Conservation (phyloP, 495 filamentous ascomycete species). For the Talaromyces stipitatus region DNA sequence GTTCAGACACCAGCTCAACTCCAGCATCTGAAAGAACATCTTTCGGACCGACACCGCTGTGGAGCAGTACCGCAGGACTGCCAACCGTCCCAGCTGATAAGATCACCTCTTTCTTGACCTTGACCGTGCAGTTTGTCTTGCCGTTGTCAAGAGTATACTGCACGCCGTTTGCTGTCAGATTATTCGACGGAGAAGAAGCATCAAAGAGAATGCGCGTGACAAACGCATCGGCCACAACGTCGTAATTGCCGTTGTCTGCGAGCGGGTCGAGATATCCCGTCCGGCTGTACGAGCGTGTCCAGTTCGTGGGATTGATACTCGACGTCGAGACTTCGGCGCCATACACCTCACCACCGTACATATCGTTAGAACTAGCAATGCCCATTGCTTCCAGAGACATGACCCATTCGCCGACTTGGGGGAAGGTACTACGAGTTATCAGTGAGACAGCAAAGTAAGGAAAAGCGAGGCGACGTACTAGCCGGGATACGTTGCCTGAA, state of each 20-base stretch:
- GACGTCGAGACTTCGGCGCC: constrained; percentile 26
- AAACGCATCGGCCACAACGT: constrained; percentile 36
- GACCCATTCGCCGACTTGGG: constrained; percentile 23
- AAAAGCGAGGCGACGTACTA: constrained; percentile 14
- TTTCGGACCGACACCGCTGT: constrained; percentile 39
- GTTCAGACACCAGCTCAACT: constrained; percentile 32
- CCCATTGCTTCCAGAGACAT: constrained; percentile 17
- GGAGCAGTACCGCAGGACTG: constrained; percentile 46
- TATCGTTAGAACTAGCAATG: constrained; percentile 15
- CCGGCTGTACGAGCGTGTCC: constrained; percentile 27
- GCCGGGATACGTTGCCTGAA: constrained; percentile 45
- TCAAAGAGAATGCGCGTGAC: constrained; percentile 37
- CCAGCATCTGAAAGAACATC: constrained; percentile 25
- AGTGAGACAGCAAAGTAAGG: neutral
- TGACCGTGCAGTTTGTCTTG: constrained; percentile 19
- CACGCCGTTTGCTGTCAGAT: constrained; percentile 20
- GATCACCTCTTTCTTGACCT: constrained; percentile 46
- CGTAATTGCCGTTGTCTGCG: constrained; percentile 26
- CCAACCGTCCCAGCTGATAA: constrained; percentile 47
- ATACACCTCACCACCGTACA: constrained; percentile 25
- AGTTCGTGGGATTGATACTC: constrained; percentile 24
- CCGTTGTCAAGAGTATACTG: constrained; percentile 24
- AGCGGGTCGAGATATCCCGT: constrained; percentile 36
- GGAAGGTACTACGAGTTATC: constrained; percentile 17
- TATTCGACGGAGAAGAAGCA: constrained; percentile 13